These are phyloP conservation scores for Cladosporium oxysporum DNA, from an alignment of 2,329 filamentous ascomycete species.

Conservation along the genomic window DNA sequence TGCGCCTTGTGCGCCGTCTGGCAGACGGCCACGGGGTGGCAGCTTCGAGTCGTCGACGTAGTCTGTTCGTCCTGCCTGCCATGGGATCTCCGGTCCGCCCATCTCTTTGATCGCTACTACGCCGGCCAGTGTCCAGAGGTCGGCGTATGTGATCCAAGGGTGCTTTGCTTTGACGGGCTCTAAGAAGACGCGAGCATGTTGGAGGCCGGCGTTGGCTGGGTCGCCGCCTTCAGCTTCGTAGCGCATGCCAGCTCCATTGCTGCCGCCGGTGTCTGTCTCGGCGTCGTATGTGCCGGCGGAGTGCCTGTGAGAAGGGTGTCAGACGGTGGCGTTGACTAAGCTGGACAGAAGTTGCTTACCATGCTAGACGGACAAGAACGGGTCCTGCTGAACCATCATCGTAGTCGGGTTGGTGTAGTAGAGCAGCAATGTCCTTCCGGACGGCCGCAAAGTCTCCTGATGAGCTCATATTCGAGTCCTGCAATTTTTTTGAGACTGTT, in stretches of 20 bases:
- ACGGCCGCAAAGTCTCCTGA: constrained; percentile 47
- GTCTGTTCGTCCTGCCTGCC: constrained; percentile 62
- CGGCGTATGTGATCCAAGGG: constrained; percentile 66
- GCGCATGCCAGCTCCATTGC: constrained; percentile 66
- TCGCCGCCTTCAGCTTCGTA: constrained; percentile 66
- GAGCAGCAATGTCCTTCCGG: constrained; percentile 51
- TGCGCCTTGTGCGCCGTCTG: constrained; percentile 55
- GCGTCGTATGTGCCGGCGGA: constrained; percentile 64
- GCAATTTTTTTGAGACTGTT: background rate
- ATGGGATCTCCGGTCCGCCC: constrained; percentile 60
- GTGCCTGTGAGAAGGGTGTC: constrained; percentile 49
- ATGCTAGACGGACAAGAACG: constrained; percentile 64
- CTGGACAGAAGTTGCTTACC: constrained; percentile 44
- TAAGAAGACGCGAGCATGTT: constrained; percentile 64
- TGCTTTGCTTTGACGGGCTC: constrained; percentile 62
- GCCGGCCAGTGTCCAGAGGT: constrained; percentile 65
- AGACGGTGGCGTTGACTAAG: background rate
- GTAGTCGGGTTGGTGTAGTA: constrained; percentile 57
- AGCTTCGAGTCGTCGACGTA: constrained; percentile 62
- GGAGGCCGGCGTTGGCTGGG: constrained; percentile 64
- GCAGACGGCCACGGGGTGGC: constrained; percentile 59
- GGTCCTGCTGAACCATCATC: constrained; percentile 67
- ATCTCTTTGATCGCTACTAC: constrained; percentile 61
- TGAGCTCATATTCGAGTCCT: background rate
- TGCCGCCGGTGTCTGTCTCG: constrained; percentile 62